Base-by-base conservation (phyloP, 2,329 filamentous ascomycete species). In the Fusarium succisae region DNA sequence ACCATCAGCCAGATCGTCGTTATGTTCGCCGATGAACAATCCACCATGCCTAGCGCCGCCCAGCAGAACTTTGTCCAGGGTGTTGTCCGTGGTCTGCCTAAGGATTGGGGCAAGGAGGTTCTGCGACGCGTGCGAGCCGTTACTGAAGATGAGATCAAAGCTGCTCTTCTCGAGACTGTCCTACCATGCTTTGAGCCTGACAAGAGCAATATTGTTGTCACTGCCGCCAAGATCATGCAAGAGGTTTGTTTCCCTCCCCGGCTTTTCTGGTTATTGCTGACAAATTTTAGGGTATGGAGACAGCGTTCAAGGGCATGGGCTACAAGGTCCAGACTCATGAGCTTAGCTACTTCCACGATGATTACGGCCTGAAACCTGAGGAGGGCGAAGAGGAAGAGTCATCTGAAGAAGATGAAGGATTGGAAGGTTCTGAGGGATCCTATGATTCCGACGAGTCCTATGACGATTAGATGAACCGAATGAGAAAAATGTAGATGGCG, bases 1-100 rank as follows among this genome's bases (percentile, higher is more conserved):
- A 95, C 96, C 9, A 93, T 99, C 68, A 96, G 93, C 79, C 93
- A 92, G 76, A 95, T 99, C 66, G 94, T 99, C 39, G 91, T 95
- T 70, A 88, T 87, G 57, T 93, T 97, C 79, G 96, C 95, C 4
- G 94, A 98, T 76, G 94, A 97, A 79, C 94, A 98, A 82, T 89
- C 93, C 5, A 98, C 94, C 2, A 94, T 97, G 88, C 89, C 92
- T 12, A 90, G 88, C 48, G 95, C 96, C 1, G 96, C 95, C 2
- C 89, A 92, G 79, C 91, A 93, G 76, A 96, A 94, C 79, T 99
- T 97, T 81, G 87, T 95, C 17, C 90, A 93, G 68, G 90, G 94
- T 65, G 95, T 97, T 11, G 89, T 98, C 55, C 89, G 92, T 20
- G 92, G 90, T 4, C 86, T 98, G 38, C 90, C 91, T 9, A 91